Conservation (phyloP, 345 rosid genomes). For the Eucalyptus pauciflora region DNA sequence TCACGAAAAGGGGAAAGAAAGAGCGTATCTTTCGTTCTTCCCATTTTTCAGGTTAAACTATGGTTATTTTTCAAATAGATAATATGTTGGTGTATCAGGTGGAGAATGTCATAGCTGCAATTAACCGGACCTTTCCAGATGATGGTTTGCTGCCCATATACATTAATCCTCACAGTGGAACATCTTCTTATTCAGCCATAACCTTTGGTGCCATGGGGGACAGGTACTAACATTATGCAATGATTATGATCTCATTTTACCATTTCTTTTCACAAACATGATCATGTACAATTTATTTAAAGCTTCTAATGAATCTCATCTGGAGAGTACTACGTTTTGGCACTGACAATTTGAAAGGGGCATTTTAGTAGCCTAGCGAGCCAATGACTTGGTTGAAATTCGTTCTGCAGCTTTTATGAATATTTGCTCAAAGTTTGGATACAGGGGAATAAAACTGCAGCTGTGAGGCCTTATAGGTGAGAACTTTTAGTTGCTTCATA, state of each 20-base stretch:
- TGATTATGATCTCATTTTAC: background rate
- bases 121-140: conserved; percentile 74
- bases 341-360: background rate
- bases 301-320: background rate
- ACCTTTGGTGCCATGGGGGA: conserved; percentile 99
- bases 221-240: conserved; percentile 35
- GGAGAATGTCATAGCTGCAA: conserved; percentile 64
- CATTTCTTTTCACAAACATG: background rate
- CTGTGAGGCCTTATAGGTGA: conserved; percentile 71
- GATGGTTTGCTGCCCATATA: conserved; percentile 96
- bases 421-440: conserved; percentile 98
- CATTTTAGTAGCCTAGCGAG: background rate
- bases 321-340: background rate
- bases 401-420: conserved; percentile 75
- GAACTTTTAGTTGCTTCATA: background rate
- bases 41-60: background rate
- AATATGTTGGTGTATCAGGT: conserved; percentile 28
- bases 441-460: conserved; percentile 86
- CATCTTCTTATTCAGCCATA: conserved; percentile 51
- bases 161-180: conserved; percentile 51
- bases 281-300: background rate
- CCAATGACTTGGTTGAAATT: background rate
- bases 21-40: background rate
- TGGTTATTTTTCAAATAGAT: background rate
- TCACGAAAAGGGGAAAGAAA: background rate